A percentile compares a stretch with the other conserved stretches of the same genome.
Conservation (phyloP, 2,329 filamentous ascomycete species). For the Trichoderma asperellum region DNA sequence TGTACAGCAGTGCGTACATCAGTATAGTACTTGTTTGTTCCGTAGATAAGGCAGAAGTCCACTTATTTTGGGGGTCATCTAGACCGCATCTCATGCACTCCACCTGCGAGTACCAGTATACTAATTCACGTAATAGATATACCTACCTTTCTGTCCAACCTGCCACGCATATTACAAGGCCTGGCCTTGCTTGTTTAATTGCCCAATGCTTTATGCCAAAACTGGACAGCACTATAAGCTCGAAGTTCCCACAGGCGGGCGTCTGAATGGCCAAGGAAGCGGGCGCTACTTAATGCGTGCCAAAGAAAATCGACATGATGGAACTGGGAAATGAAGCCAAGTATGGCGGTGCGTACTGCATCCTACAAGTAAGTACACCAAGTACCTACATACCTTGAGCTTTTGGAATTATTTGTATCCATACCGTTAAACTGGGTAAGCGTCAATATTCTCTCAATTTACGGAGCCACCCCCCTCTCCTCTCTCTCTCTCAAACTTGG, state of each 20-base stretch:
- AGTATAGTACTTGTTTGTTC: not conserved
- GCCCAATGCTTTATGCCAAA: not conserved
- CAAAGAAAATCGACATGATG: not conserved
- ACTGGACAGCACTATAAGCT: not conserved
- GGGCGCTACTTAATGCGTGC: not conserved
- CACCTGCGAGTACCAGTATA: not conserved
- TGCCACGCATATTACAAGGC: not conserved
- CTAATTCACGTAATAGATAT: not conserved
- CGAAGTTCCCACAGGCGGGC: slow-evolving; percentile 1
- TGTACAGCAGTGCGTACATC: not conserved
- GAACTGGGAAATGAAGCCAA: not conserved
- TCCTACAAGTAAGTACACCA: not conserved
- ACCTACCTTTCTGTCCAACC: not conserved
- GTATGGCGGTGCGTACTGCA: not conserved
- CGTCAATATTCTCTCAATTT: not conserved
- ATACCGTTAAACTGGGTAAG: not conserved
- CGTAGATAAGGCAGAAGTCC: slow-evolving; percentile 14
- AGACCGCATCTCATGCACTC: slow-evolving; percentile 7
- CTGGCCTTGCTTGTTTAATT: not conserved
- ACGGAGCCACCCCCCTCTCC: not conserved
- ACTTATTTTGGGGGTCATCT: slow-evolving; percentile 18
- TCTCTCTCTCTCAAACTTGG: not conserved
- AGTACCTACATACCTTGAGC: not conserved
- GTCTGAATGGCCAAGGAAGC: not conserved
- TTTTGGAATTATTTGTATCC: not conserved